Base-by-base conservation (phyloP, 2,329 filamentous ascomycete species). In the Beauveria bassiana region DNA sequence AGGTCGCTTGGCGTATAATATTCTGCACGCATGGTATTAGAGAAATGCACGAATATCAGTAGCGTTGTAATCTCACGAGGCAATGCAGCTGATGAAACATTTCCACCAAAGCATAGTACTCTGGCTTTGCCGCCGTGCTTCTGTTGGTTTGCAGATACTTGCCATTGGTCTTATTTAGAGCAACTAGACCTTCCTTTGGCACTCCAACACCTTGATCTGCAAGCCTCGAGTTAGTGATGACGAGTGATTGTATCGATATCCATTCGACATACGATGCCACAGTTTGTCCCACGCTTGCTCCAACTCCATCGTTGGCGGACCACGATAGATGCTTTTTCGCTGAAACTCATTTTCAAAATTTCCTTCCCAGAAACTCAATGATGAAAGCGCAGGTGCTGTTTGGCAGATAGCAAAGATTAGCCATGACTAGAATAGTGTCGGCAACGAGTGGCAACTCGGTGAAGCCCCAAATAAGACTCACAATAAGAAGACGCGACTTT, bases 21-120 rank as follows among this genome's bases (percentile, higher is more conserved):
- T 64, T 65, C 64, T 65, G 31, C 14, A 7, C 7, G 3, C 6
- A 6, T 22, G 4, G 9, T 8, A 28, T 52, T 16, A 47, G 6
- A 24, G n/a, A 34, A 22, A 9, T 26, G 16, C 28, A 12, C 20
- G 5, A 5, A 8, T 38, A 52, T 45, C 3, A n/a, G 28, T 9
- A 3, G 18, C 5, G 18, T 31, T 18, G 42, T 14, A 5, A 14
- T 34, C 61, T 63, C 47, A 65, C 64, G 26, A 65, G 40, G 26
- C 64, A 65, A 34, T 64, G 64, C 10, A 65, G 50, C 24, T 65
- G 64, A 22, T 65, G 64, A 20, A 63, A 65, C 14, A 65, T 59
- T 26, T 64, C 64, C 8, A 64, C 43, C 24, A 64, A 20, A 5
- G 52, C 64, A n/a, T 61, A 61, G 16, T 64, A 64, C 38, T 47